Evolutionary conservation across 2,329 filamentous ascomycete genomes (phyloP).

Genomic region (Tolypocladium pustulatum): DNA sequence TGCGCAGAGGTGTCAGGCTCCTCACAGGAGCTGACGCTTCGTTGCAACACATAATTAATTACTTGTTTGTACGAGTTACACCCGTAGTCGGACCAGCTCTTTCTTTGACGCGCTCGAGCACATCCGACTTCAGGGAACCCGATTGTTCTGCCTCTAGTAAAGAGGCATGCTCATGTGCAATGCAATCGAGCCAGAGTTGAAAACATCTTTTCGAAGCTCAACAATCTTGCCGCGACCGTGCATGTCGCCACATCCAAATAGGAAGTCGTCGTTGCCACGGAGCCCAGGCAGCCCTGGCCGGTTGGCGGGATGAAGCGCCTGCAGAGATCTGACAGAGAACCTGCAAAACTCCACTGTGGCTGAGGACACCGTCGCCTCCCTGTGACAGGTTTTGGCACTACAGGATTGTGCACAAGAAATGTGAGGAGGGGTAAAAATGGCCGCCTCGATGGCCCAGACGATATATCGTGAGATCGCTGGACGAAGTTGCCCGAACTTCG

Average conservation of each 20-base stretch:
- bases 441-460: neutral
- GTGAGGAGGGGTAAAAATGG: neutral
- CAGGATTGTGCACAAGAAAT: neutral
- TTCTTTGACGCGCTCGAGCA: neutral
- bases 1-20: neutral
- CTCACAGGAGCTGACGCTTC: neutral
- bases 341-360: neutral
- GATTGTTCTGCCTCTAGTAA: too few relatives aligned
- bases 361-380: neutral
- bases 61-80: neutral
- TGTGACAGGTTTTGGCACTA: neutral
- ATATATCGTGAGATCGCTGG: neutral
- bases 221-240: neutral
- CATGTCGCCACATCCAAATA: neutral
- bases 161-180: too few relatives aligned
- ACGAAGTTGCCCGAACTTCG: neutral
- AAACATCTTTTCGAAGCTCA: neutral
- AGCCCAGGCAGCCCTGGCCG: neutral
- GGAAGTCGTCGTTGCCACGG: neutral
- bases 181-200: neutral
- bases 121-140: too few relatives aligned
- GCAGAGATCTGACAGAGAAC: neutral
- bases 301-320: neutral
- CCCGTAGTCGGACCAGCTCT: neutral
- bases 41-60: neutral